Base-by-base conservation (phyloP, 2,329 filamentous ascomycete species). In the Arthrobotrys sphaeroides region DNA sequence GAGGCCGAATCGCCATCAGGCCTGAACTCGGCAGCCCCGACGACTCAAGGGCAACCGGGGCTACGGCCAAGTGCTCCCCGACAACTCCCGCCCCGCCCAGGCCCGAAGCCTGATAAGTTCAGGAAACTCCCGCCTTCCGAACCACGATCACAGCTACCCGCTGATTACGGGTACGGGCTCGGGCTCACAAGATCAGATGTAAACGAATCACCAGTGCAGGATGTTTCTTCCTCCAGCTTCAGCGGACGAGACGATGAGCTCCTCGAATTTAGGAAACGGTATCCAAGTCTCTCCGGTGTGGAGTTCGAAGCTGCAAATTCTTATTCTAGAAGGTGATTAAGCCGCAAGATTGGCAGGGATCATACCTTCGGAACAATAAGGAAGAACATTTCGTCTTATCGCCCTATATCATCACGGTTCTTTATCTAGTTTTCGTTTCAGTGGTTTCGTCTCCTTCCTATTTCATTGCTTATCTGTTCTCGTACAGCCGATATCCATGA, bases 231-330 rank as follows among this genome's bases (percentile, higher is more conserved):
- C 16, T 40, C 60, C 20, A 40, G 47, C 24, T 33, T 42, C n/a
- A 24, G 57, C 43, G 61, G 62, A 38, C 53, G 57, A 40, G 69
- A 73, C 16, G 70, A 74, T 10, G 70, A 74, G 62, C 70, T 74
- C 62, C 62, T 67, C 16, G 62, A 74, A 18, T 74, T 74, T 43
- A 36, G 70, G 18, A 67, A 74, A 38, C 70, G 70, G 22, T 74
- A 62, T 47, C 70, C 70, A n/a, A 74, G 70, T 74, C 70, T 74
- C 42, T 74, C 70, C 38, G 70, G 70, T 5, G n/a, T 40, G 26
- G 70, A 74, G 40, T 74, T 67, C 43, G 70, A 74, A 42, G 33
- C 49, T 22, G 42, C 55, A 22, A 55, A 55, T 5, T 38, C 60
- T 45, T 74, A 74, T 62, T 47, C 70, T 26, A 51, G 61, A 43